A percentile compares a stretch with the other conserved stretches of the same genome.
Evolutionary conservation across 1,284 basidiomycete species (phyloP).

Genomic region (Xerocomus cyaneibrunnescens): DNA sequence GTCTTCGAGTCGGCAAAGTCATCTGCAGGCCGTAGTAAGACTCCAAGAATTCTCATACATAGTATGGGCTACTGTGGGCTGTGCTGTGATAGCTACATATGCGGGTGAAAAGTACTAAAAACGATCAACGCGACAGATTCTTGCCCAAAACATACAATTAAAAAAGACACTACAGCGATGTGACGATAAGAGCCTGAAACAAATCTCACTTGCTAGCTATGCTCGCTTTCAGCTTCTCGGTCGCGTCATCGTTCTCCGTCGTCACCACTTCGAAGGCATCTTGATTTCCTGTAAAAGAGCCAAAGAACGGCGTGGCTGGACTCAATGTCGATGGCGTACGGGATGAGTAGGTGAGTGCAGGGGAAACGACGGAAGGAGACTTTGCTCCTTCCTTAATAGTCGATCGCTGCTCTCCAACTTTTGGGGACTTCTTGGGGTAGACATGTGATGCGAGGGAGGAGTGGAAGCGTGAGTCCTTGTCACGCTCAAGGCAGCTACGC

Average conservation of each 20-base stretch:
- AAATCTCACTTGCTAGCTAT: conserved; percentile 19
- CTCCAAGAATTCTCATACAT: conserved; percentile 2
- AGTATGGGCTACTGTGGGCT: conserved; percentile 4
- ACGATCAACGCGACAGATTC: conserved; percentile 7
- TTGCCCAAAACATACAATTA: conserved; percentile 13
- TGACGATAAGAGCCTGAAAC: background rate
- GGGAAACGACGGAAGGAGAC: conserved; percentile 52
- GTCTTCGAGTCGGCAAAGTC: no score
- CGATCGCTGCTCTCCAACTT: conserved; percentile 11
- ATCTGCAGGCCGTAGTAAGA: no score
- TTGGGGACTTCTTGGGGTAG: conserved; percentile 17
- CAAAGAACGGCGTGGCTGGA: conserved; percentile 60
- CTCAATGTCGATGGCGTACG: conserved; percentile 60
- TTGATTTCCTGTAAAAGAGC: conserved; percentile 29
- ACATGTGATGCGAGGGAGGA: conserved; percentile 14
- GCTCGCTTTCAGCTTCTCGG: conserved; percentile 27
- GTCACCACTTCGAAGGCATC: conserved; percentile 30
- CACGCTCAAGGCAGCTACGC: conserved; percentile 4
- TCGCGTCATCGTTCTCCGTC: conserved; percentile 23
- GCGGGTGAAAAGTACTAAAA: conserved; percentile 5
- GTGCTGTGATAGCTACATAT: conserved; percentile 6
- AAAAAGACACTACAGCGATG: conserved; percentile 3
- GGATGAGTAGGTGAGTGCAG: conserved; percentile 59
- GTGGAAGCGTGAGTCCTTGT: conserved; percentile 6
- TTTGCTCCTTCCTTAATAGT: conserved; percentile 21